phyloP scores from a whole-genome alignment of 2,329 filamentous ascomycete genomes.

The Davidsoniella eucalypti region DNA sequence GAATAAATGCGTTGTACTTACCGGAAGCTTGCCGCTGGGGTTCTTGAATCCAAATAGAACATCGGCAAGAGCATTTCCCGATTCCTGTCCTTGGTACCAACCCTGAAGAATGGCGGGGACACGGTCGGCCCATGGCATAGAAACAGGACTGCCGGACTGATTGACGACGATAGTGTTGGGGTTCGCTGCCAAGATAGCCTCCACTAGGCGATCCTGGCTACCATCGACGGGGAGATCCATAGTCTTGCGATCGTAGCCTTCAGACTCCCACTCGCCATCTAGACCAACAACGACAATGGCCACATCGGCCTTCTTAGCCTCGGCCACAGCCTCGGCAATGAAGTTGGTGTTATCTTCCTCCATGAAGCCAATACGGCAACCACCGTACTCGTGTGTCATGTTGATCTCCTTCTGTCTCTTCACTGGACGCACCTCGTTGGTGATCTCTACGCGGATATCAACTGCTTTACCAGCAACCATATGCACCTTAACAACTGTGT shows the following conservation, averaged over 20 bases:
- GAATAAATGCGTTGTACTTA: constrained; percentile 18
- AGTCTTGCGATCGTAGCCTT: constrained; percentile 58
- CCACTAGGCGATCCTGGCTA: constrained; percentile 44
- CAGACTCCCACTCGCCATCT: constrained; percentile 60
- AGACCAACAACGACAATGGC: constrained; percentile 53
- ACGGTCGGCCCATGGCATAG: constrained; percentile 51
- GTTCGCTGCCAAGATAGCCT: constrained; percentile 45
- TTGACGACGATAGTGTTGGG: constrained; percentile 51
- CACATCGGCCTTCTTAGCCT: constrained; percentile 46
- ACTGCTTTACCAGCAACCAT: constrained; percentile 43
- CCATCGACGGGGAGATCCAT: constrained; percentile 48
- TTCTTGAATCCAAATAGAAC: constrained; percentile 47
- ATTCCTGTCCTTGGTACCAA: constrained; percentile 61
- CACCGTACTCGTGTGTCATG: constrained; percentile 50
- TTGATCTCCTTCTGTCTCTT: constrained; percentile 40
- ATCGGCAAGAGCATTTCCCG: constrained; percentile 52
- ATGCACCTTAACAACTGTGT: constrained; percentile 43
- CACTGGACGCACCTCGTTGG: constrained; percentile 45
- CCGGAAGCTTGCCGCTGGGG: constrained; percentile 52
- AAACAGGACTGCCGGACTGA: constrained; percentile 51
- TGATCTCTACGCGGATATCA: constrained; percentile 47
- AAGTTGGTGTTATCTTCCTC: constrained; percentile 45
- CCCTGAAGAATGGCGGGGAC: constrained; percentile 54
- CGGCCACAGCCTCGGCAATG: constrained; percentile 47
- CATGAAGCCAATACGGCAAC: constrained; percentile 55